Evolutionary conservation across 768 basidiomycete species (phyloP).

Genomic region (Hygrophoropsis aurantiaca): DNA sequence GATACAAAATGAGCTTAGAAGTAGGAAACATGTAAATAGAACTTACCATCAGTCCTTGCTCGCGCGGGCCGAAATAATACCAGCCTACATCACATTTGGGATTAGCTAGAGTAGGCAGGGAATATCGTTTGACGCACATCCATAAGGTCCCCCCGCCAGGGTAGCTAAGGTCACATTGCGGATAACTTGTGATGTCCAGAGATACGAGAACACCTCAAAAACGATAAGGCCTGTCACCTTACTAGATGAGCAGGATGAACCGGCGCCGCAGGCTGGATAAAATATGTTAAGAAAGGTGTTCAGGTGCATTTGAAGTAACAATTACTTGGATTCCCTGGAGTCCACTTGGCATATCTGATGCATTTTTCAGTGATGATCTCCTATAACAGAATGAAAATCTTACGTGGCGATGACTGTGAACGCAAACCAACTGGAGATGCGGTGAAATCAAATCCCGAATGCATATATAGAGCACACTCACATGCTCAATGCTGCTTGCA

Average conservation of each 20-base stretch:
- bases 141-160: conserved; percentile 77
- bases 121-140: conserved; percentile 32
- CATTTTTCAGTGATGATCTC: not conserved
- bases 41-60: conserved; percentile 60
- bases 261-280: conserved; percentile 47
- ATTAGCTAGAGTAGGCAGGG: not conserved
- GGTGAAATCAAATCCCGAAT: not conserved
- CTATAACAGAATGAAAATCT: conserved; percentile 7
- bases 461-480: conserved; percentile 36
- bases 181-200: conserved; percentile 84
- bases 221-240: conserved; percentile 80
- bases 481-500: conserved; percentile 72
- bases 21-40: conserved; percentile 2
- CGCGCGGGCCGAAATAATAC: conserved; percentile 84
- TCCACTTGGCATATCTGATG: conserved; percentile 62
- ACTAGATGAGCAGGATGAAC: conserved; percentile 61
- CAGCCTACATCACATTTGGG: conserved; percentile 34
- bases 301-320: not conserved
- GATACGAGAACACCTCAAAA: conserved; percentile 78
- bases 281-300: conserved; percentile 2
- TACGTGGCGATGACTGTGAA: conserved; percentile 79
- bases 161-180: conserved; percentile 78
- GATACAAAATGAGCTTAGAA: conserved; percentile 1
- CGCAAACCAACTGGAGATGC: conserved; percentile 60
- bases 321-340: conserved; percentile 69